phyloP scores from a whole-genome alignment of 2,329 filamentous ascomycete genomes.

The Verticillium nonalfalfae region DNA sequence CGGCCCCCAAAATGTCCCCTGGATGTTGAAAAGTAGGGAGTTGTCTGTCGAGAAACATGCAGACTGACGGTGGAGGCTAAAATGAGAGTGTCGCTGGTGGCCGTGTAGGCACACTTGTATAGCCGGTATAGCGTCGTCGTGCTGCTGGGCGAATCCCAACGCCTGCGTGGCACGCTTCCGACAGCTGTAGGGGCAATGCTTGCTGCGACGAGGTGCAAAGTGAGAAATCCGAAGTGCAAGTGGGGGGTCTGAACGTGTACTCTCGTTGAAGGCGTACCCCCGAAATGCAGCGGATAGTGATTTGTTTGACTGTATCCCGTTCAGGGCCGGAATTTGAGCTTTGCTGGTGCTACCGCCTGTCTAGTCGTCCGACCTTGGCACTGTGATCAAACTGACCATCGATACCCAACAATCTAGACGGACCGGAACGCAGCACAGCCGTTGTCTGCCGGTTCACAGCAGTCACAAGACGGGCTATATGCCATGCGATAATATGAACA shows the following conservation, averaged over 20 bases:
- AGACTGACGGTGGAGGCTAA: slow-evolving; percentile 15
- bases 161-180: neutral
- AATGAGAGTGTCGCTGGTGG: neutral
- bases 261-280: neutral
- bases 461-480: neutral
- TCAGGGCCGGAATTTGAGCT: neutral
- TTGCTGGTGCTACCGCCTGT: neutral
- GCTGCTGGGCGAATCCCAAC: neutral
- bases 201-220: neutral
- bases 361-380: neutral
- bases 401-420: neutral
- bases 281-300: neutral
- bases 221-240: neutral
- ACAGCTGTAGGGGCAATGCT: neutral
- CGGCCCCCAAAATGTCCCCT: slow-evolving; percentile 29
- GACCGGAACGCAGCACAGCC: neutral
- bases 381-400: neutral
- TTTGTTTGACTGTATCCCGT: neutral
- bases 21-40: slow-evolving; percentile 27
- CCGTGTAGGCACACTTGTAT: neutral
- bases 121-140: neutral
- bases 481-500: neutral
- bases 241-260: neutral
- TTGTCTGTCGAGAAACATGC: slow-evolving; percentile 33
- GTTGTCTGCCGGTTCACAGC: neutral